These are phyloP conservation scores for Glycyrrhiza uralensis DNA, from an alignment of 306 rosid species.

Conservation along the genomic window DNA sequence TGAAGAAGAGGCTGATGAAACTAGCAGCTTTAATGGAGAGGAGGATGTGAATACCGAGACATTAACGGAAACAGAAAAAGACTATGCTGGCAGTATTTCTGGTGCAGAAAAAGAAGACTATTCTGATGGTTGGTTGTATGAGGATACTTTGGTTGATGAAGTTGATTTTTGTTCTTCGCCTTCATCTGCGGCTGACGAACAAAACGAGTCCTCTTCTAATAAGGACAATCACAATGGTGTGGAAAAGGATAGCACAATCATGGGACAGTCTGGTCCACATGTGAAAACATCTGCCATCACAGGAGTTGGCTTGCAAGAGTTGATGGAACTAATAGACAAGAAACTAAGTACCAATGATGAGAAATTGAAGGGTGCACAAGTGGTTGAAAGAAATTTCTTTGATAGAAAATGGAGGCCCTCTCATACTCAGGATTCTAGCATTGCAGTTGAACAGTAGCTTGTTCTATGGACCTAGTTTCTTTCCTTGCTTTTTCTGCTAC, in stretches of 20 bases:
- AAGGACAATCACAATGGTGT: constrained; percentile 13
- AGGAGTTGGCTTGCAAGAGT: constrained; percentile 83
- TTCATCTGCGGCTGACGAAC: constrained; percentile 25
- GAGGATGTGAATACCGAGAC: constrained; percentile 23
- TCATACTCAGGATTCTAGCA: constrained; percentile 36
- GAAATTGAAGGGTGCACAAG: constrained; percentile 40
- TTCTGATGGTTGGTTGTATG: constrained; percentile 61
- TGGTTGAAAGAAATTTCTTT: constrained; percentile 46
- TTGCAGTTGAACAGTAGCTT: constrained; percentile 43
- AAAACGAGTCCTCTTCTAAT: constrained; percentile 19
- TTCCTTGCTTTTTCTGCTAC: not conserved
- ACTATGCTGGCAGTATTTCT: constrained; percentile 14
- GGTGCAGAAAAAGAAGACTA: constrained; percentile 39
- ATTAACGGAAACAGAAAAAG: constrained; percentile 1
- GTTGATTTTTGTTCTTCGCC: constrained; percentile 20
- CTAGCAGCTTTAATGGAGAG: constrained; percentile 33
- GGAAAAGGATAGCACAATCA: constrained; percentile 18
- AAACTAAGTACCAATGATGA: constrained; percentile 56
- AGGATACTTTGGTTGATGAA: constrained; percentile 38
- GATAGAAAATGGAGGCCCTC: constrained; percentile 84
- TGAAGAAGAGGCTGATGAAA: constrained; percentile 32
- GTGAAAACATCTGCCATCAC: constrained; percentile 68
- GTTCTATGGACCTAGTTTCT: not conserved
- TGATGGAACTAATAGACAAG: constrained; percentile 69
- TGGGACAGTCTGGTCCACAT: constrained; percentile 51